Evolutionary conservation across 305 asterid species (phyloP).

Genomic region (Euphrasia arctica): DNA sequence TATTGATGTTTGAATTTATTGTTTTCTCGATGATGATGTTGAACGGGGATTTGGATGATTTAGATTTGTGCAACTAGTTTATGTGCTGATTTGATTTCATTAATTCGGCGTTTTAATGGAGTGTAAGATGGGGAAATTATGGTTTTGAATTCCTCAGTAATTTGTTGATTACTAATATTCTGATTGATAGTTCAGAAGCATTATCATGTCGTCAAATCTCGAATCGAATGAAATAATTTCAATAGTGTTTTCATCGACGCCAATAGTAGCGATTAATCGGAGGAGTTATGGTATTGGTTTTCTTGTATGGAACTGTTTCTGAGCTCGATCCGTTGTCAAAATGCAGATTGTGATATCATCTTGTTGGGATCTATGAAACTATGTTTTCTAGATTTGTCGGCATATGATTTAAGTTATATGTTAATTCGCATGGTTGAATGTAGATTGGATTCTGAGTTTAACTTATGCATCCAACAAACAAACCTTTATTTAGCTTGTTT

Average conservation of each 20-base stretch:
- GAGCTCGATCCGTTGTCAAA: background rate
- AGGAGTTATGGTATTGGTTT: too few species aligned
- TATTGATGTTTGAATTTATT: background rate
- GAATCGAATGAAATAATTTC: background rate
- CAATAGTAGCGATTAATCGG: background rate
- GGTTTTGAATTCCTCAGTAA: constrained; percentile 11
- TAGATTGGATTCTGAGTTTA: constrained; percentile 1
- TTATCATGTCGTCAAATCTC: background rate
- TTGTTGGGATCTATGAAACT: background rate
- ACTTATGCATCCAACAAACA: constrained; percentile 8
- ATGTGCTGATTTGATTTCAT: constrained; percentile 17
- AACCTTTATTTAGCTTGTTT: too few species aligned
- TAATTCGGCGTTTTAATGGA: background rate
- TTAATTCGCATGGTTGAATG: background rate
- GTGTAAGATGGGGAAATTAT: background rate
- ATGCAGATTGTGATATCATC: background rate
- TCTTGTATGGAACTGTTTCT: background rate
- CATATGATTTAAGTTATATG: background rate
- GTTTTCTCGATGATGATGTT: constrained; percentile 7
- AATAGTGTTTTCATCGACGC: too few species aligned
- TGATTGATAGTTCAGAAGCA: background rate
- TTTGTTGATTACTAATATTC: constrained; percentile 6
- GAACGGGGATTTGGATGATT: background rate
- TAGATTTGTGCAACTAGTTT: constrained; percentile 4
- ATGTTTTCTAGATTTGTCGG: background rate